Evolutionary conservation across 306 rosid species (phyloP).

Genomic region (Oxytropis ochrocephala): DNA sequence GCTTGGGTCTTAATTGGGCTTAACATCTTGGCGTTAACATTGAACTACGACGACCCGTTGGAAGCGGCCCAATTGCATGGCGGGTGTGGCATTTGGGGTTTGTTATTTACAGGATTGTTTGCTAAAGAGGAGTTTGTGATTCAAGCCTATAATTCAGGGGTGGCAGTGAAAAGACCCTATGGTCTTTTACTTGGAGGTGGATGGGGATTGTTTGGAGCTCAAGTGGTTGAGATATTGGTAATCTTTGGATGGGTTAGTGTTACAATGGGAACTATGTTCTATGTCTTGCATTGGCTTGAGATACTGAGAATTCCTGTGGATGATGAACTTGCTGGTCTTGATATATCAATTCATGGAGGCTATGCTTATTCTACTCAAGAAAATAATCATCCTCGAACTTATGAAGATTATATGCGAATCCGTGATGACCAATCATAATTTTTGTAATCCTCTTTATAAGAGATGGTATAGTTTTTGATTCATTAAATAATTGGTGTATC

Average conservation of each 20-base stretch:
- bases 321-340: conserved; percentile 64
- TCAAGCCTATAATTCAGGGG: conserved; percentile 40
- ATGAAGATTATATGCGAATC: conserved; percentile 26
- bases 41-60: conserved; percentile 61
- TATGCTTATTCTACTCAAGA: conserved; percentile 48
- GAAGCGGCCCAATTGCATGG: conserved; percentile 68
- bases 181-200: conserved; percentile 69
- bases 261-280: conserved; percentile 68
- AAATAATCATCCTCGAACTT: conserved; percentile 20
- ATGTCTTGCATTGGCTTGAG: conserved; percentile 37
- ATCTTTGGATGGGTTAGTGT: conserved; percentile 59
- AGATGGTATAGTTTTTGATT: too few species aligned
- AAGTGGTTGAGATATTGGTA: conserved; percentile 45
- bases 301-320: conserved; percentile 42
- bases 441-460: too few species aligned
- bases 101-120: conserved; percentile 71
- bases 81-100: conserved; percentile 70
- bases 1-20: conserved; percentile 66
- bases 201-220: conserved; percentile 62
- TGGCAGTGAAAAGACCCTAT: conserved; percentile 35
- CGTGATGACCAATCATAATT: conserved; percentile 7
- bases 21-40: conserved; percentile 45
- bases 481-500: too few species aligned
- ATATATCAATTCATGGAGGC: conserved; percentile 69
- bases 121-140: conserved; percentile 56